Base-by-base conservation (phyloP, 331 rosid species). In the Erythrophleum ivorense region DNA sequence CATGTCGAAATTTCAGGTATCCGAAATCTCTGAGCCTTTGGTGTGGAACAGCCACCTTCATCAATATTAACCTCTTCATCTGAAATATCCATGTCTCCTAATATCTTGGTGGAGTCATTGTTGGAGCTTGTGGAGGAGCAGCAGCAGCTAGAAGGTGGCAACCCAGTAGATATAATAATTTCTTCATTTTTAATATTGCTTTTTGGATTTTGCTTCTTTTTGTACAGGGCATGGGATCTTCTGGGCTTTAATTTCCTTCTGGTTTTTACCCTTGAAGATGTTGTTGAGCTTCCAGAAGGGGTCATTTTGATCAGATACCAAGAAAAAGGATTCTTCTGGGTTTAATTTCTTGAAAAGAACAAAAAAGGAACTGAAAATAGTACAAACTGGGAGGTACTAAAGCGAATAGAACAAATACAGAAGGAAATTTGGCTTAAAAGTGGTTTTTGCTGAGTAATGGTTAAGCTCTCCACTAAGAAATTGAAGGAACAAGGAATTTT, bases 1-100 rank as follows among this genome's bases (percentile, higher is more conserved):
- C 98, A 95, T 15, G 94, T 85, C 40, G 85, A 73, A 74, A 87
- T 80, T 78, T 93, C 86, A 40, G 98, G 98, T 84, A 95, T 93
- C 46, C 76, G 82, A 81, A 89, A 95, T 71, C 90, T 90, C 82
- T 85, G 55, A 24, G 89, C 98, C 81, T 91, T 95, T 2, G 98
- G 98, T 0, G 98, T 95, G 12, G 90, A 88, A 49, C 95, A 92
- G 1, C 81, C 75, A 76, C 79, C 85, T 76, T 75, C 34, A 82
- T 33, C 67, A 34, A 81, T 85, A 77, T 48, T 71, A 14, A 55
- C 85, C 36, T 82, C 86, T 43, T 53, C 83, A 53, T 53, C 58
- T 31, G 41, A 75, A 71, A 11, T 49, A 3, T 65, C 66, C 18
- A 54, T 60, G 14, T 40, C 71, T 2, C 24, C 71, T 5, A 76